phyloP scores from a whole-genome alignment of 2,329 filamentous ascomycete species.

The Talaromyces sp. region DNA sequence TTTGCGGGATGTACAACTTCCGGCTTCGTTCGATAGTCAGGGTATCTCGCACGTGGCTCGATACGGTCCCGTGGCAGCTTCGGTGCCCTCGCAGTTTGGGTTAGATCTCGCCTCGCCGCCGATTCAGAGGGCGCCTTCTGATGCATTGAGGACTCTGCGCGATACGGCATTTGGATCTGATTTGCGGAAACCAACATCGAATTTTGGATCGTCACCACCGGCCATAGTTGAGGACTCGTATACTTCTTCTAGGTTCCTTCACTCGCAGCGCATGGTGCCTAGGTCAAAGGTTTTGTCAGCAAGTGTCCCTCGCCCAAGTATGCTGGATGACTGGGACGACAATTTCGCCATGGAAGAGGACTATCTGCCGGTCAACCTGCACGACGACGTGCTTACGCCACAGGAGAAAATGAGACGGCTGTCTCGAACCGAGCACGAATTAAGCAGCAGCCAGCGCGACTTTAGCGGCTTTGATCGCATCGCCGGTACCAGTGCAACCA shows the following conservation, averaged over 20 bases:
- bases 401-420: slow-evolving; percentile 59
- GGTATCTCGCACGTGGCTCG: slow-evolving; percentile 88
- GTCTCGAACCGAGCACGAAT: slow-evolving; percentile 56
- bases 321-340: slow-evolving; percentile 57
- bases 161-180: slow-evolving; percentile 69
- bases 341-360: slow-evolving; percentile 84
- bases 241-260: slow-evolving; percentile 61
- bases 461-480: slow-evolving; percentile 49
- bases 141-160: slow-evolving; percentile 58
- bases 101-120: slow-evolving; percentile 60
- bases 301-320: slow-evolving; percentile 54
- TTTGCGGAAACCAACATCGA: slow-evolving; percentile 57
- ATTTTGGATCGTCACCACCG: slow-evolving; percentile 57
- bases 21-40: slow-evolving; percentile 93
- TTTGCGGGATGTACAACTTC: slow-evolving; percentile 87
- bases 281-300: slow-evolving; percentile 58
- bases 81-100: slow-evolving; percentile 86
- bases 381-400: slow-evolving; percentile 61
- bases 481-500: slow-evolving; percentile 46
- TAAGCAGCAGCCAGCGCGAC: slow-evolving; percentile 47
- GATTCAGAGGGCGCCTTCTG: slow-evolving; percentile 66
- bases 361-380: slow-evolving; percentile 70
- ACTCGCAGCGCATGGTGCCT: slow-evolving; percentile 62
- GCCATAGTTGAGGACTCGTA: slow-evolving; percentile 56
- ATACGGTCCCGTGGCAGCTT: slow-evolving; percentile 86